Percentiles rank a stretch among this genome's conserved stretches.
Evolutionary conservation across 768 basidiomycete genomes (phyloP).

Genomic region (Serpula lacrymans): DNA sequence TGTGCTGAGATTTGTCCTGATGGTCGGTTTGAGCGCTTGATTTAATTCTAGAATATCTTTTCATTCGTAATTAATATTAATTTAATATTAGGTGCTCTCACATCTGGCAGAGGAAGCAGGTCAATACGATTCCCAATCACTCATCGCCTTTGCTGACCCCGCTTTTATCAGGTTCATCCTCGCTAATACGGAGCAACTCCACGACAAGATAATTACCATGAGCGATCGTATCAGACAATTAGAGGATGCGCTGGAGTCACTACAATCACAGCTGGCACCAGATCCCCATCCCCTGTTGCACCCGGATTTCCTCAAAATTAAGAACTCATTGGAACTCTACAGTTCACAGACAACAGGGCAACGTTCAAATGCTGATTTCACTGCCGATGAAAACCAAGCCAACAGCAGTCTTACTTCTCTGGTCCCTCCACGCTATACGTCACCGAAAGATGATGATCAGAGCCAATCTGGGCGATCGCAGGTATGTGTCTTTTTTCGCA

Average conservation of each 20-base stretch:
- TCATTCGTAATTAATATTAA: constrained; percentile 4
- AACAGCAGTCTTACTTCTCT: constrained; percentile 11
- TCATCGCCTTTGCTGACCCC: constrained; percentile 11
- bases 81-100: constrained; percentile 46
- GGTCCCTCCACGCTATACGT: constrained; percentile 1
- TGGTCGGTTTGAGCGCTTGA: constrained; percentile 30
- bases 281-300: constrained; percentile 53
- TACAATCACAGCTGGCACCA: constrained; percentile 38
- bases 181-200: constrained; percentile 63
- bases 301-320: constrained; percentile 59
- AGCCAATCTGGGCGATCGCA: constrained; percentile 19
- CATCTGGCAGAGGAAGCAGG: constrained; percentile 64
- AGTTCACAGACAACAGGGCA: constrained; percentile 25
- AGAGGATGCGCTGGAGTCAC: constrained; percentile 51
- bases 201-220: constrained; percentile 58
- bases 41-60: not conserved
- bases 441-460: constrained; percentile 8
- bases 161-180: constrained; percentile 52
- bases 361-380: constrained; percentile 6
- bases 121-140: constrained; percentile 22
- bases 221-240: constrained; percentile 62
- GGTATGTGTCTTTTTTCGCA: constrained; percentile 10
- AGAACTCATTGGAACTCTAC: constrained; percentile 67
- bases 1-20: constrained; percentile 62
- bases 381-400: constrained; percentile 6